phyloP scores from a whole-genome alignment of 352 stramenopile species.

The Phytophthora citrophthora region DNA sequence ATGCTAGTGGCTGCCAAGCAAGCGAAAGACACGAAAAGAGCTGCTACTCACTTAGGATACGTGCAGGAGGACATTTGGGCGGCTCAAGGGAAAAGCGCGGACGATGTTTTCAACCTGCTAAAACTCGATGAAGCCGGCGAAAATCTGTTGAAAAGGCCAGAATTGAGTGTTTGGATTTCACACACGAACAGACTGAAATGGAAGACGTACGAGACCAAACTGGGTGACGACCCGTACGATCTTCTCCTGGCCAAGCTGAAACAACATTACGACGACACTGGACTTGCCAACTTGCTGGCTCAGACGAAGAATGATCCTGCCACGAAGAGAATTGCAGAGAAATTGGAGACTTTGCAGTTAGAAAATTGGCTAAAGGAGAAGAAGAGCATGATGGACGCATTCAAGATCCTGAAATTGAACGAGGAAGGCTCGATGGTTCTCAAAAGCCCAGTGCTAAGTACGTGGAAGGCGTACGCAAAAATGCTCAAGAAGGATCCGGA shows the following conservation, averaged over 20 bases:
- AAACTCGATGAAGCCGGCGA: background rate
- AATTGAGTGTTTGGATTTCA: background rate
- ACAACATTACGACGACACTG: background rate
- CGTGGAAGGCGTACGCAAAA: constrained; percentile 3
- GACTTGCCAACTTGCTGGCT: background rate
- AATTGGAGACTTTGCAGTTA: constrained; percentile 1
- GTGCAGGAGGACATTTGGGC: background rate
- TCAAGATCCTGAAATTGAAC: constrained; percentile 10
- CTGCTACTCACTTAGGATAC: background rate
- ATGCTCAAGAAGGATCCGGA: constrained; percentile 1
- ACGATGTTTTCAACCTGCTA: constrained; percentile 3
- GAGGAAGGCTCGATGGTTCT: background rate
- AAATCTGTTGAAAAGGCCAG: constrained; percentile 3
- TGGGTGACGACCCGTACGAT: constrained; percentile 3
- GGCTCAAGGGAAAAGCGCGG: background rate
- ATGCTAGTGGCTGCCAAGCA: too few species aligned
- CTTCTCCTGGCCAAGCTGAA: constrained; percentile 2
- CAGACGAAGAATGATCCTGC: background rate
- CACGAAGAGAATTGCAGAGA: background rate
- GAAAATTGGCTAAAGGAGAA: background rate
- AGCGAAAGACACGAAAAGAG: too few species aligned
- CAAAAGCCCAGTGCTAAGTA: constrained; percentile 4
- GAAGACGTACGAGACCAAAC: too few species aligned
- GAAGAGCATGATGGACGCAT: background rate
- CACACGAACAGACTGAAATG: background rate